Evolutionary conservation across 352 stramenopile species (phyloP).

Genomic region (Lagenidium giganteum): DNA sequence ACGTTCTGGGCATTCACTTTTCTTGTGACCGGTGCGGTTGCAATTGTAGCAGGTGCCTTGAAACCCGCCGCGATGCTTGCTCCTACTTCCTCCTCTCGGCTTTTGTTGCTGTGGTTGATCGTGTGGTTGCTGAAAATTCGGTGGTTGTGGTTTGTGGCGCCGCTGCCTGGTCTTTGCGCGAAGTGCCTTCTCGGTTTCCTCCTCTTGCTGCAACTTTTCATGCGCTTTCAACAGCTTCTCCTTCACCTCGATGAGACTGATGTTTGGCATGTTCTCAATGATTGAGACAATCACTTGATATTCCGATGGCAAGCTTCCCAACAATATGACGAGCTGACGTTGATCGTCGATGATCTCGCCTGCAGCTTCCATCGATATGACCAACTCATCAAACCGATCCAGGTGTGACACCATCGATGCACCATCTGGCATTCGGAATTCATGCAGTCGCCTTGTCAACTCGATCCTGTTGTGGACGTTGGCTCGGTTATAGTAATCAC

Average conservation of each 20-base stretch:
- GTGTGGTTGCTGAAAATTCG: no score
- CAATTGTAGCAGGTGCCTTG: slow-evolving; percentile 6
- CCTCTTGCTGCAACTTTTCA: background rate
- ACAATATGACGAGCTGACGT: slow-evolving; percentile 15
- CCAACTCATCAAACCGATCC: slow-evolving; percentile 14
- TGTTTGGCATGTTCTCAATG: slow-evolving; percentile 8
- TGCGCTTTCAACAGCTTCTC: background rate
- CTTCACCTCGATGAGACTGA: background rate
- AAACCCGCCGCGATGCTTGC: background rate
- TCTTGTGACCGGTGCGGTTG: slow-evolving; percentile 2
- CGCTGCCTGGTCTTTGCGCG: background rate
- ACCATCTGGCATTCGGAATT: slow-evolving; percentile 12
- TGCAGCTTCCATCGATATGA: slow-evolving; percentile 14
- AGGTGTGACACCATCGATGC: slow-evolving; percentile 6
- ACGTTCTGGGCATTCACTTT: slow-evolving; percentile 6
- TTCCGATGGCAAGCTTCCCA: slow-evolving; percentile 14
- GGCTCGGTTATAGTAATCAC: slow-evolving; percentile 12
- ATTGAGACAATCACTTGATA: slow-evolving; percentile 4
- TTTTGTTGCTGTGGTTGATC: background rate
- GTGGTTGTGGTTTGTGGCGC: background rate
- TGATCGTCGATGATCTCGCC: slow-evolving; percentile 9
- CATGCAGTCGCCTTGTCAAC: slow-evolving; percentile 12
- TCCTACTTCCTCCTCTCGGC: background rate
- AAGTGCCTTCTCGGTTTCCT: slow-evolving; percentile 2
- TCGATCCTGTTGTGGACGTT: slow-evolving; percentile 18